These are phyloP conservation scores for Xylaria digitata DNA, from an alignment of 2,329 filamentous ascomycete species.

Conservation along the genomic window DNA sequence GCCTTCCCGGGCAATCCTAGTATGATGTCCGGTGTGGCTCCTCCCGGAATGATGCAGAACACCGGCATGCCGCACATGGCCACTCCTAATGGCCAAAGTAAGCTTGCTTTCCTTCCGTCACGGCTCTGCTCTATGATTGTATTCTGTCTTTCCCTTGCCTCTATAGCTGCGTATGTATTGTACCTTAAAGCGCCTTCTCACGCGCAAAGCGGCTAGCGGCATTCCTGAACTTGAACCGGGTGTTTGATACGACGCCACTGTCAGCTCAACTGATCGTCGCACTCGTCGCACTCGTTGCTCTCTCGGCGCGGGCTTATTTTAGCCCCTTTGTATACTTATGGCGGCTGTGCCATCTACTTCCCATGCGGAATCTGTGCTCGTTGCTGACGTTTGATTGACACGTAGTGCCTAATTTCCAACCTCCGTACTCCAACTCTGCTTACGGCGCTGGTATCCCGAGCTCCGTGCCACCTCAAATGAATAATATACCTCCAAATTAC, in stretches of 20 bases:
- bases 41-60: conserved; percentile 73
- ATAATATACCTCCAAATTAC: conserved; percentile 63
- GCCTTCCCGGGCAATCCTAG: conserved; percentile 64
- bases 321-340: conserved; percentile 18
- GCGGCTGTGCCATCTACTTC: conserved; percentile 31
- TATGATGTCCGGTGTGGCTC: conserved; percentile 65
- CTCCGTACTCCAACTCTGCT: conserved; percentile 67
- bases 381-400: conserved; percentile 49
- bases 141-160: conserved; percentile 31
- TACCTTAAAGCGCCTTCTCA: conserved; percentile 34
- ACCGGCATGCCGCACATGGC: conserved; percentile 69
- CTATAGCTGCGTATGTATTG: conserved; percentile 31
- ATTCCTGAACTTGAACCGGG: conserved; percentile 32
- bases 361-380: conserved; percentile 28
- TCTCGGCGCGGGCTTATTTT: conserved; percentile 19
- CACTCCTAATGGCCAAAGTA: conserved; percentile 68
- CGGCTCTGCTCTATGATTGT: conserved; percentile 41
- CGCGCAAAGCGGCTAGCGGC: conserved; percentile 34
- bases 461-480: conserved; percentile 61
- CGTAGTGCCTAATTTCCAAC: conserved; percentile 66
- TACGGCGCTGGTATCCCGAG: conserved; percentile 66
- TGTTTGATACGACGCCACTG: conserved; percentile 31
- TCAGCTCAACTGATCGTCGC: conserved; percentile 14
- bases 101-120: conserved; percentile 51
- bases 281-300: conserved; percentile 24